Evolutionary conservation across 2,329 filamentous ascomycete species (phyloP).

Genomic region (Aspergillus tanneri): DNA sequence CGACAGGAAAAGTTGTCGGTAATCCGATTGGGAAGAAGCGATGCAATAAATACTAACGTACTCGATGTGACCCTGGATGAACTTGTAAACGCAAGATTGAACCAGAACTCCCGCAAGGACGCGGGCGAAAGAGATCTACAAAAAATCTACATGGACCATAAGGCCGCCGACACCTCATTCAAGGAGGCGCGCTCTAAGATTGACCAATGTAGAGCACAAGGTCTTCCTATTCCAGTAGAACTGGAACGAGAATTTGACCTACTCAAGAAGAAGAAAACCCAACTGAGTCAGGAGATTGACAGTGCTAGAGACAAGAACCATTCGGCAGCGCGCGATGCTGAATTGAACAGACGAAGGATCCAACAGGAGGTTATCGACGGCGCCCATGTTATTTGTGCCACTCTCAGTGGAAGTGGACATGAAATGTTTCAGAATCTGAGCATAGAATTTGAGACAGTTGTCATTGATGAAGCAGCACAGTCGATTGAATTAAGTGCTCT

Average conservation of each 20-base stretch:
- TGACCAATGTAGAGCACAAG: constrained; percentile 62
- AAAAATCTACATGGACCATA: constrained; percentile 70
- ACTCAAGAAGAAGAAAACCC: constrained; percentile 71
- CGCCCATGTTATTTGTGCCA: constrained; percentile 91
- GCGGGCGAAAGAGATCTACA: constrained; percentile 53
- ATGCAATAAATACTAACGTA: constrained; percentile 87
- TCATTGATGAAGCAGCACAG: constrained; percentile 97
- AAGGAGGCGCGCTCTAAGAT: constrained; percentile 68
- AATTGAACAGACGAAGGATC: constrained; percentile 77
- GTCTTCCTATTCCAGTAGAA: constrained; percentile 42
- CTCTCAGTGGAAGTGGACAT: constrained; percentile 90
- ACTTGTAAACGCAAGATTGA: constrained; percentile 73
- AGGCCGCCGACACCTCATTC: constrained; percentile 63
- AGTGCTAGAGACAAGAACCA: constrained; percentile 82
- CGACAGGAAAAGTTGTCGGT: constrained; percentile 76
- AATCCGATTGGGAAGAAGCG: constrained; percentile 82
- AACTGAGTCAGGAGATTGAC: constrained; percentile 81
- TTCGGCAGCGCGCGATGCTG: constrained; percentile 75
- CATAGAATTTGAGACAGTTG: constrained; percentile 96
- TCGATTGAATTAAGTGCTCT: constrained; percentile 95
- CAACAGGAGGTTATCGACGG: constrained; percentile 90
- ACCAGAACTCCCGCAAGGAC: constrained; percentile 45
- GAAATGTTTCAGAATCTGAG: constrained; percentile 95
- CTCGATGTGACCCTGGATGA: constrained; percentile 92
- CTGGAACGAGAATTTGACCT: constrained; percentile 76